phyloP scores from a whole-genome alignment of 257 asterid species.

The Gynochthodes officinalis region DNA sequence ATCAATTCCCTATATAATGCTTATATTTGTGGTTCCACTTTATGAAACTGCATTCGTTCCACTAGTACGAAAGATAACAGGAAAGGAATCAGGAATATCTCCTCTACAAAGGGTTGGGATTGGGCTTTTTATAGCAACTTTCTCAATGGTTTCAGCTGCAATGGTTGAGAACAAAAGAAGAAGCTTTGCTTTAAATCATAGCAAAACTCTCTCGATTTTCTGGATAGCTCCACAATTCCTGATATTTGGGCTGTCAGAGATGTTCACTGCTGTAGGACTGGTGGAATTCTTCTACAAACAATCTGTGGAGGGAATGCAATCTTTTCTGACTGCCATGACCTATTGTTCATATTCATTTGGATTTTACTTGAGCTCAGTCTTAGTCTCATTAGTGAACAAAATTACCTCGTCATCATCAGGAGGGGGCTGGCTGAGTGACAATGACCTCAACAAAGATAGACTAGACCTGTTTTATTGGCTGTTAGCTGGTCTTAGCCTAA shows the following conservation, averaged over 20 bases:
- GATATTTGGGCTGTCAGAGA: slow-evolving; percentile 62
- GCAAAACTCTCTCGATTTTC: slow-evolving; percentile 39
- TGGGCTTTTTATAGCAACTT: slow-evolving; percentile 62
- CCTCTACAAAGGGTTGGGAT: slow-evolving; percentile 64
- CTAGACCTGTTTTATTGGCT: slow-evolving; percentile 74
- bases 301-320: slow-evolving; percentile 60
- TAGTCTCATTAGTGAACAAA: slow-evolving; percentile 52
- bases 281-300: slow-evolving; percentile 69
- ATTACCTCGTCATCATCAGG: slow-evolving; percentile 30
- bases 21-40: slow-evolving; percentile 58
- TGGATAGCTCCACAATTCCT: slow-evolving; percentile 82
- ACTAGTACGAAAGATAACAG: slow-evolving; percentile 38
- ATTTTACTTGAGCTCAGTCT: slow-evolving; percentile 57
- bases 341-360: slow-evolving; percentile 71
- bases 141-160: slow-evolving; percentile 76
- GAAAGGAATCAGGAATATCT: slow-evolving; percentile 50
- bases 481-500: slow-evolving; percentile 56
- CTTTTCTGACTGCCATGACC: slow-evolving; percentile 67
- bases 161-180: slow-evolving; percentile 51
- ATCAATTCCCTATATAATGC: slow-evolving; percentile 61
- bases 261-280: slow-evolving; percentile 77
- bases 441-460: slow-evolving; percentile 61
- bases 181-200: slow-evolving; percentile 11
- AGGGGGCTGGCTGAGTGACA: slow-evolving; percentile 61
- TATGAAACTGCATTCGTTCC: slow-evolving; percentile 67